Conservation (phyloP, 345 rosid genomes). For the Lepidium didymum region DNA sequence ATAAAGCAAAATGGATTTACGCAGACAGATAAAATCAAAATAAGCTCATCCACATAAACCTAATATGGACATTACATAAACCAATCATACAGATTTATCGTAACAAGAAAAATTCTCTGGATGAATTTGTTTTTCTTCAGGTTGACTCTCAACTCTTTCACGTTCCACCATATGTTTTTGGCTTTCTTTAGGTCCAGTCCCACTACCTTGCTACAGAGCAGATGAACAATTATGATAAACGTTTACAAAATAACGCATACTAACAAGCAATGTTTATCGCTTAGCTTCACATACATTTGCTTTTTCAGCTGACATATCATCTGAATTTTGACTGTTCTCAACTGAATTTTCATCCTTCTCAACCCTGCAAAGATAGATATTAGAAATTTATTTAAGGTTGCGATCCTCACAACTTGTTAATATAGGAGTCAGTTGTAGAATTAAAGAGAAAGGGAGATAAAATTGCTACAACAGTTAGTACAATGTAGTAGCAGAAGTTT, state of each 20-base stretch:
- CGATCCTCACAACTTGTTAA: not conserved
- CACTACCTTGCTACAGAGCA: slow-evolving; percentile 26
- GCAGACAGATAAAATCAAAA: slow-evolving; percentile 11
- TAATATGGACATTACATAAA: not conserved
- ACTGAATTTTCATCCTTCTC: slow-evolving; percentile 5
- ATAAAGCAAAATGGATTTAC: slow-evolving; percentile 3
- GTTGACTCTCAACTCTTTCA: slow-evolving; percentile 37
- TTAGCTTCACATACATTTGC: slow-evolving; percentile 18
- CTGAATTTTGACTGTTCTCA: slow-evolving; percentile 10
- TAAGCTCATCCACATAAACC: not conserved
- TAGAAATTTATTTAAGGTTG: slow-evolving; percentile 11
- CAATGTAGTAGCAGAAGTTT: slow-evolving; percentile 36
- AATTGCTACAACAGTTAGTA: slow-evolving; percentile 34
- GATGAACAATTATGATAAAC: slow-evolving; percentile 10
- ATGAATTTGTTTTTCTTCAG: slow-evolving; percentile 53
- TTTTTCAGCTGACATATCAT: not conserved
- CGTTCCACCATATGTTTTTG: slow-evolving; percentile 18
- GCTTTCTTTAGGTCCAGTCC: slow-evolving; percentile 19
- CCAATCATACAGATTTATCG: slow-evolving; percentile 56
- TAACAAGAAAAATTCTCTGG: slow-evolving; percentile 48
- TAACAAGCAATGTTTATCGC: slow-evolving; percentile 1
- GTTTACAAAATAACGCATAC: slow-evolving; percentile 1
- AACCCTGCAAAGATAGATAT: slow-evolving; percentile 17
- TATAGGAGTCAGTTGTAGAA: not conserved
- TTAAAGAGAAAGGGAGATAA: slow-evolving; percentile 1